Percentiles rank a stretch among this genome's conserved stretches.
Conservation (phyloP, 345 rosid genomes). For the Geranium rotundifolium region DNA sequence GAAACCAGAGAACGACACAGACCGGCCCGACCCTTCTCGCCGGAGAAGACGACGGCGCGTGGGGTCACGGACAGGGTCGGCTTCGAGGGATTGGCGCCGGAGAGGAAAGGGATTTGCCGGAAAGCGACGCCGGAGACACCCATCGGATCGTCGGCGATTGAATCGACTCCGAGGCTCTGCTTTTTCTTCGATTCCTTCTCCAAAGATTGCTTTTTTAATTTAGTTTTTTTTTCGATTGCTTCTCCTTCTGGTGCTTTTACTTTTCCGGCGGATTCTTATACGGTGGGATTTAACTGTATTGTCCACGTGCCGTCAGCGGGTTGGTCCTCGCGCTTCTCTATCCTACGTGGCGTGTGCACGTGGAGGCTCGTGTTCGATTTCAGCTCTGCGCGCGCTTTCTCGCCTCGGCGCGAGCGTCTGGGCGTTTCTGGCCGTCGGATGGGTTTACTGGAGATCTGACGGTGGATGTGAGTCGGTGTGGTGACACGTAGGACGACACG, state of each 20-base stretch:
- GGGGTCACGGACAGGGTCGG: not conserved
- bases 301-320: slow-evolving; percentile 1
- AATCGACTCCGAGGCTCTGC: not conserved
- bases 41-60: not conserved
- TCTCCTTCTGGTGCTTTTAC: too few species aligned
- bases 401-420: slow-evolving; percentile 12
- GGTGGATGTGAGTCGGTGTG: slow-evolving; percentile 3
- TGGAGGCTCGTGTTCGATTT: slow-evolving; percentile 15
- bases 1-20: not conserved
- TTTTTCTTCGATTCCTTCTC: not conserved
- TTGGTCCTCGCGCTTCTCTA: not conserved
- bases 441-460: not conserved
- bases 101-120: slow-evolving; percentile 17
- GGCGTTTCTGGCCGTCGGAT: slow-evolving; percentile 5
- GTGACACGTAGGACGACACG: slow-evolving; percentile 6
- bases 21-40: not conserved
- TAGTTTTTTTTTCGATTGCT: too few species aligned
- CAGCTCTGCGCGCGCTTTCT: slow-evolving; percentile 25
- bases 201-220: not conserved
- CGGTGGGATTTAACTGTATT: not conserved
- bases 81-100: slow-evolving; percentile 4
- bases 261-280: not conserved
- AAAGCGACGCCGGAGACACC: slow-evolving; percentile 16
- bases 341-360: slow-evolving; percentile 6
- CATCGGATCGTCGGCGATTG: slow-evolving; percentile 1